Base-by-base conservation (phyloP, 1,139 yeast genomes). In the Dujonia santamariae region DNA sequence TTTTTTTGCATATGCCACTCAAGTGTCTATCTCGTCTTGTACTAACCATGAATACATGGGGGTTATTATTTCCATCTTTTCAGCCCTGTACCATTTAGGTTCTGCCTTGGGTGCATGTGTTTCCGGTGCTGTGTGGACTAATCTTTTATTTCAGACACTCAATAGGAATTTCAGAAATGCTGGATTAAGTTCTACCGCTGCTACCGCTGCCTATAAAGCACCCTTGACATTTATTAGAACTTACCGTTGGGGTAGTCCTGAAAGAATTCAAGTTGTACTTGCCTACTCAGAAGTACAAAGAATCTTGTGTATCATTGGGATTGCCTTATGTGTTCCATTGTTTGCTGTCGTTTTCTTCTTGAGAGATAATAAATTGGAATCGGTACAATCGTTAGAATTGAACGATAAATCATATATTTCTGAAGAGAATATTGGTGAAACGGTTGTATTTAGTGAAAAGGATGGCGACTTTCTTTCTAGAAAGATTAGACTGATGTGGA, bases 61-160 rank as follows among this genome's bases (percentile, higher is more conserved):
- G 1, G 55, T 58, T 36, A 51, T 61, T 20, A 54, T 59, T 24
- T 55, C 67, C 3, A 50, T 60, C 30, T 53, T 59, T 34, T 59
- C 57, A 38, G 55, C 66, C 4, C 45, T 54, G 16, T 63, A 60
- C 48, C 50, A 66, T 44, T 50, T 64, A 34, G 71, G 70, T 28
- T 49, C 54, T 25, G 67, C 68, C 7, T 50, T 59, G 32, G 68
- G 67, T 12, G 43, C 56, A 16, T 51, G 67, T 16, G 54, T 63
- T 26, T 56, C 67, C 6, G 69, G 67, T 37, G 70, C 69, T 15
- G 51, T 64, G 19, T 64, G 71, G 71, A 50, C 66, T 16, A 63
- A 59, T 39, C 43, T 43, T 6, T 50, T 61, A 42, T 54, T 48
- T 33, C 21, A 35, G 11, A 42, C 46, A 22, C n/a, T 32, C 13